Conservation (phyloP, 1,284 basidiomycete species). For the Ustilago bromivora region DNA sequence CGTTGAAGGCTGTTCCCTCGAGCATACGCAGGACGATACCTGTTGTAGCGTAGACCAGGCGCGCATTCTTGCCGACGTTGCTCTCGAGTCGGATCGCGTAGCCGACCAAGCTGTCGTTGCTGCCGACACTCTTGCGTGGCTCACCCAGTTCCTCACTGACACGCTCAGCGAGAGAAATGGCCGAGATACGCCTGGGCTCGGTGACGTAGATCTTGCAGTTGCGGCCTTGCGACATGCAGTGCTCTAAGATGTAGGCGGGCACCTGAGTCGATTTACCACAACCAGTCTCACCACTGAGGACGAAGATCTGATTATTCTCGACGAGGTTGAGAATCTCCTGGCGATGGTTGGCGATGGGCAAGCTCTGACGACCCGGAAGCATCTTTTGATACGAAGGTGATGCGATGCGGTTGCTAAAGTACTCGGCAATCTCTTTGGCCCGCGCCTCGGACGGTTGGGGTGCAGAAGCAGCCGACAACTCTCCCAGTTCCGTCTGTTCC, state of each 20-base stretch:
- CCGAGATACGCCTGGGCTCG: constrained; percentile 95
- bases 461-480: constrained; percentile 42
- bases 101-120: constrained; percentile 84
- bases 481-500: constrained; percentile 47
- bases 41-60: constrained; percentile 78
- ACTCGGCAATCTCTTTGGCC: constrained; percentile 44
- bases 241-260: constrained; percentile 92
- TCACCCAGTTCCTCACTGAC: constrained; percentile 96
- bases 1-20: constrained; percentile 89
- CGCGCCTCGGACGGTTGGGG: constrained; percentile 40
- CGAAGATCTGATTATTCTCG: constrained; percentile 85
- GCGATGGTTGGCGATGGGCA: constrained; percentile 91
- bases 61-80: constrained; percentile 72
- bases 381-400: constrained; percentile 80
- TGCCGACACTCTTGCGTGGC: constrained; percentile 82
- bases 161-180: constrained; percentile 94
- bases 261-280: constrained; percentile 99
- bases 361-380: constrained; percentile 80
- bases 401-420: constrained; percentile 31
- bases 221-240: constrained; percentile 83
- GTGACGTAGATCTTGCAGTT: constrained; percentile 95
- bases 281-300: constrained; percentile 96
- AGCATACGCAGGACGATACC: constrained; percentile 98
- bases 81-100: constrained; percentile 96
- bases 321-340: constrained; percentile 80